Base-by-base conservation (phyloP, 1,284 basidiomycete genomes). In the Ceratobasidium sp. region DNA sequence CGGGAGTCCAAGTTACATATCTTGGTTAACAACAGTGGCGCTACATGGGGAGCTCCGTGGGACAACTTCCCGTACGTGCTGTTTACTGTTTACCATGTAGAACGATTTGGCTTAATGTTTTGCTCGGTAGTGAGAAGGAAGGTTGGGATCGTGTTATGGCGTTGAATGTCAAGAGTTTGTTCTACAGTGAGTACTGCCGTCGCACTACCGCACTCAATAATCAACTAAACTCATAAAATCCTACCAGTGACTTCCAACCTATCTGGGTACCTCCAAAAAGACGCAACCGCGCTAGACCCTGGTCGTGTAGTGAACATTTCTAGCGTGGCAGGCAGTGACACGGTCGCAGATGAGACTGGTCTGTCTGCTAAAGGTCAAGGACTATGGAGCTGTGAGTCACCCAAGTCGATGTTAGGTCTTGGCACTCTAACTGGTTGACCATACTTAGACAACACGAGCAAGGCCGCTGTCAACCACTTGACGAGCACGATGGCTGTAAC, bases 61-160 rank as follows among this genome's bases (percentile, higher is more conserved):
- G 86, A 90, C 26, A 88, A 93, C 81, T 92, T 95, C 80, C 94
- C 94, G 0, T 76, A 50, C 15, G 62, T n/a, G n/a, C n/a, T n/a
- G n/a, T n/a, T n/a, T n/a, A n/a, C n/a, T n/a, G n/a, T n/a, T n/a
- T n/a, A n/a, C n/a, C n/a, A n/a, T n/a, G n/a, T n/a, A n/a, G n/a
- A n/a, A n/a, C n/a, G n/a, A n/a, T n/a, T n/a, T n/a, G n/a, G n/a
- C n/a, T n/a, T n/a, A n/a, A n/a, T n/a, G n/a, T n/a, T n/a, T n/a
- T n/a, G n/a, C n/a, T n/a, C n/a, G n/a, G n/a, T n/a, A n/a, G n/a
- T n/a, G n/a, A n/a, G n/a, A n/a, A n/a, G n/a, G 82, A 85, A 79
- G 95, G 95, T 0, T 96, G 95, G 95, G 94, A 96, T 82, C 91
- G 91, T 48, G 86, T 95, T 56, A 89, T 95, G 83, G 89, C 90